Base-by-base conservation (phyloP, 2,329 filamentous ascomycete genomes). In the Arthrobotrys megalospora region DNA sequence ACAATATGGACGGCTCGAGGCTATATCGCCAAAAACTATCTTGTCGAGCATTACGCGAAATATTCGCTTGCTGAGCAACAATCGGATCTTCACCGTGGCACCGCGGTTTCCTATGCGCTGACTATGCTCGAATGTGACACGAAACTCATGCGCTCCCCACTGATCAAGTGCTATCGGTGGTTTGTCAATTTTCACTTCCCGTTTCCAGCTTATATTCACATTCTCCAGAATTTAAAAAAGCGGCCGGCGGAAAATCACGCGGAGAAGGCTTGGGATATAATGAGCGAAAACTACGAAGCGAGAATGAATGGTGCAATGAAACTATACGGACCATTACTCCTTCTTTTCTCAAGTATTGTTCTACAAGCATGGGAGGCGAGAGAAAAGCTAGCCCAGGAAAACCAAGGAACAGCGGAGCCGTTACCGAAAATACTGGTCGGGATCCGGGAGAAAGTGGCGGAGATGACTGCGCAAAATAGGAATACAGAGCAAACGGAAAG, bases 341-440 rank as follows among this genome's bases (percentile, higher is more conserved):
- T 87, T 34, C 87, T 87, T 0, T 89, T 91, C 78, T 87, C 88
- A 0, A 85, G 85, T 19, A 85, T 88, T 16, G 88, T 91, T 47
- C 83, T 91, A 72, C 90, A 89, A 81, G 89, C 89, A 0, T 91
- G 90, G 90, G 87, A 88, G 50, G 88, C 88, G 1, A 87, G 87
- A 68, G 87, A 87, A 80, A 84, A 86, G 1, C 86, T 87, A 11
- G 85, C 87, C 79, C 79, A 84, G 3, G 84, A 85, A 63, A 88
- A 88, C 0, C 85, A 85, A 34, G 24, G 10, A 41, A 3, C 62
- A 12, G 28, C 34, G 2, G 63, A 77, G 10, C 64, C 14, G 1
- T 11, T 36, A 41, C 60, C 58, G 1, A 34, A n/a, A 19, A 76
- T 63, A 21, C 34, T 76, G 14, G 16, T 24, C 3, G 47, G 53